A percentile compares a stretch with the other conserved stretches of the same genome.
Conservation (phyloP, 2,329 filamentous ascomycete genomes). For the Ceratocystis lukuohia region DNA sequence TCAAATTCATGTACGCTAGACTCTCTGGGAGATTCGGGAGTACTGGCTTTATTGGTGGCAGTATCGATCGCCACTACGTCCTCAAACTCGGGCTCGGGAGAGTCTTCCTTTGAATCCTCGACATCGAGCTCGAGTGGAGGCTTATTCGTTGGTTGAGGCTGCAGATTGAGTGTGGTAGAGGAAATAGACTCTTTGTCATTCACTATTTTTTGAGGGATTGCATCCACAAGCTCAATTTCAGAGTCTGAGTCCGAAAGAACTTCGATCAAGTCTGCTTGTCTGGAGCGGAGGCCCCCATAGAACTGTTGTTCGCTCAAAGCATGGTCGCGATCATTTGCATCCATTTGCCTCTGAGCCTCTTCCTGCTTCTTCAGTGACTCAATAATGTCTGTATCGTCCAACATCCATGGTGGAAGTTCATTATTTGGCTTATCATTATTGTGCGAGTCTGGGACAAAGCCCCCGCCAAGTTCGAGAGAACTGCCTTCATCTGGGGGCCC, state of each 20-base stretch:
- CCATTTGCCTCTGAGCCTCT: constrained; percentile 43
- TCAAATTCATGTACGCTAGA: constrained; percentile 27
- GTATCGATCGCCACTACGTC: constrained; percentile 7
- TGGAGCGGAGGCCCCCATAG: constrained; percentile 23
- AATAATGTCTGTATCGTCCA: constrained; percentile 51
- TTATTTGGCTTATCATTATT: constrained; percentile 33
- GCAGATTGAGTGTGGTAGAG: not conserved
- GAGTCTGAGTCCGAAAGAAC: constrained; percentile 44
- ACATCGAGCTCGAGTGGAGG: not conserved
- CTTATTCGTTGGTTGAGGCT: not conserved
- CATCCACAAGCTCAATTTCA: constrained; percentile 45
- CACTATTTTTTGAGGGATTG: not conserved
- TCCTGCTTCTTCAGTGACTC: constrained; percentile 47
- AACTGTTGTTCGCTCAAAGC: constrained; percentile 39
- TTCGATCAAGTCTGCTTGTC: constrained; percentile 41
- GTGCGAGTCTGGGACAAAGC: constrained; percentile 2
- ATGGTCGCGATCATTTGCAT: constrained; percentile 48
- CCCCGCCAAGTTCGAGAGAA: constrained; percentile 7
- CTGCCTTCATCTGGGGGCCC: not conserved
- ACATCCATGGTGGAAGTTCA: constrained; percentile 65
- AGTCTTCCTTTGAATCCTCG: constrained; percentile 6
- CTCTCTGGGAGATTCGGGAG: not conserved
- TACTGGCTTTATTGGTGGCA: not conserved
- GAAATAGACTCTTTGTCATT: not conserved
- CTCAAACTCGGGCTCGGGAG: constrained; percentile 14